These are phyloP conservation scores for Euptelea pleiosperma DNA, from an alignment of 164 flowering plant genomes.

Conservation along the genomic window DNA sequence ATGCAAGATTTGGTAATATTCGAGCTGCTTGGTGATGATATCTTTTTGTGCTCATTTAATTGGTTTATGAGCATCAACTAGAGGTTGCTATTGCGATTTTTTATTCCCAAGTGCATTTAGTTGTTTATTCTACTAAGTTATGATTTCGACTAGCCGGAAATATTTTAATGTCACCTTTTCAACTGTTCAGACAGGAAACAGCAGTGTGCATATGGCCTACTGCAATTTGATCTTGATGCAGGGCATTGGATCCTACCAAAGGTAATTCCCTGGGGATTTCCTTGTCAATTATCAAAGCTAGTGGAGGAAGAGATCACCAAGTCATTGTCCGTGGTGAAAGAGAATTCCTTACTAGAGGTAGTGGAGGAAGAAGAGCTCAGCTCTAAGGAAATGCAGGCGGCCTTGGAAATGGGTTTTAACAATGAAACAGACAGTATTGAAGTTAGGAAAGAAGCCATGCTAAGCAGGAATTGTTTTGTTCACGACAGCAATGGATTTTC, in stretches of 20 bases:
- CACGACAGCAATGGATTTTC: slow-evolving; percentile 30
- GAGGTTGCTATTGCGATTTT: neutral
- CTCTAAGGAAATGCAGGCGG: slow-evolving; percentile 19
- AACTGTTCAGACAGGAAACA: slow-evolving; percentile 36
- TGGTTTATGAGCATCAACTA: neutral
- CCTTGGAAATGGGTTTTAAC: slow-evolving; percentile 13
- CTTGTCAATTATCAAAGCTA: slow-evolving; percentile 63
- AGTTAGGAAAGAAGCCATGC: slow-evolving; percentile 67
- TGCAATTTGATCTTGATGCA: slow-evolving; percentile 58
- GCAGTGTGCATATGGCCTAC: slow-evolving; percentile 28
- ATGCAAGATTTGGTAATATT: no score
- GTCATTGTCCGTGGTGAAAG: slow-evolving; percentile 40
- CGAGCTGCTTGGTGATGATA: neutral
- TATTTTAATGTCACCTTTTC: slow-evolving; percentile 7
- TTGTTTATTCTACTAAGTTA: slow-evolving; percentile 2
- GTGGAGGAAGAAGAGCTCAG: slow-evolving; percentile 34
- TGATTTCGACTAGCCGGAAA: neutral
- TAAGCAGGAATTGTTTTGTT: slow-evolving; percentile 38
- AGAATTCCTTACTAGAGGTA: slow-evolving; percentile 22
- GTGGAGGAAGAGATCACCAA: slow-evolving; percentile 63
- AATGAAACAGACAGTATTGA: slow-evolving; percentile 28
- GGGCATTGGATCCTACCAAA: slow-evolving; percentile 58
- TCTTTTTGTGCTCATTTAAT: neutral
- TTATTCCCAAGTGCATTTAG: neutral
- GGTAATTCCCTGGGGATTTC: slow-evolving; percentile 57